Conservation (phyloP, 2,329 filamentous ascomycete species). For the Xylaria sp. region DNA sequence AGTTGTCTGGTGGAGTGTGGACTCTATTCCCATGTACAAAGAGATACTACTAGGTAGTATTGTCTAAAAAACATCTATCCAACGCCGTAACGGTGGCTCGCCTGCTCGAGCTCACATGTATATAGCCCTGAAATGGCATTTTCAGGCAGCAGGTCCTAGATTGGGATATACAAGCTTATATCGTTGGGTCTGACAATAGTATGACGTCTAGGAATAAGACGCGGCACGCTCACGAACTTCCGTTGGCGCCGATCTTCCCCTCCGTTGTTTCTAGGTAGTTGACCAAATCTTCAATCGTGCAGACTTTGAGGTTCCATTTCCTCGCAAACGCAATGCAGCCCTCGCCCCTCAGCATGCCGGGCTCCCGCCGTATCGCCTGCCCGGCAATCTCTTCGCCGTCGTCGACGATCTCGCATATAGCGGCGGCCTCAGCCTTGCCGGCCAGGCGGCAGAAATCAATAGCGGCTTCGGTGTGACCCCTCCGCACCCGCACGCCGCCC, state of each 20-base stretch:
- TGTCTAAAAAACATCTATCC: constrained; percentile 7
- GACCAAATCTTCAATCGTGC: constrained; percentile 92
- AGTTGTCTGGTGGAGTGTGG: too few relatives aligned
- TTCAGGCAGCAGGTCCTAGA: background rate
- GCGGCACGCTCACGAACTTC: constrained; percentile 29
- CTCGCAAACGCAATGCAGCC: constrained; percentile 86
- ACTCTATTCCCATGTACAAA: constrained; percentile 15
- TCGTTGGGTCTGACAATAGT: too few relatives aligned
- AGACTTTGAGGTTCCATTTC: constrained; percentile 88
- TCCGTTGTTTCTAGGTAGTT: constrained; percentile 78
- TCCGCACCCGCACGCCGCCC: constrained; percentile 80
- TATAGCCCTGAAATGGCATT: background rate
- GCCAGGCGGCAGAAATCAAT: constrained; percentile 88
- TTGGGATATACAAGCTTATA: background rate
- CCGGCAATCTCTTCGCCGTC: constrained; percentile 78
- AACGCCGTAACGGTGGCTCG: background rate
- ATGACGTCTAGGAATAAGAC: background rate
- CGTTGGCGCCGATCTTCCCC: constrained; percentile 60
- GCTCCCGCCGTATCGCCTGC: constrained; percentile 65
- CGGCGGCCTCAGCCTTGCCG: constrained; percentile 76
- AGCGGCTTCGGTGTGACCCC: constrained; percentile 91
- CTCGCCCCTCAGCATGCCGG: constrained; percentile 92
- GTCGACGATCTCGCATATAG: constrained; percentile 91
- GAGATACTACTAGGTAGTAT: background rate
- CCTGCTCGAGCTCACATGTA: background rate